Base-by-base conservation (phyloP, 306 rosid species). In the Citrullus amarus region DNA sequence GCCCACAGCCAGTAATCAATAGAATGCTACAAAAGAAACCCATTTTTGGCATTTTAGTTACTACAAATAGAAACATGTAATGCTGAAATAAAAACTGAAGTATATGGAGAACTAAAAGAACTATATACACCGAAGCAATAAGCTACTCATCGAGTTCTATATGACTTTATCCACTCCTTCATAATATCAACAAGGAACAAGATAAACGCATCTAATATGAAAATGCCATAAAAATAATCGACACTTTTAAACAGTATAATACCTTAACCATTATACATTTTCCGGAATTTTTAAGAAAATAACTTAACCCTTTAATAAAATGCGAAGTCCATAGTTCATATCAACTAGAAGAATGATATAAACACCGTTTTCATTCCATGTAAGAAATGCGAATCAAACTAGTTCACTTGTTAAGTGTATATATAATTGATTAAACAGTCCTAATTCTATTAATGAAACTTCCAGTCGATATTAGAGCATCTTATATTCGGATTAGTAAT, bases 1-100 rank as follows among this genome's bases (percentile, higher is more conserved):
- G 89, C 88, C 98, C 98, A 95, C 36, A 95, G 87, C 98, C 98
- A 95, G 85, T 88, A 95, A 86, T 95, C 98, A 73, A 95, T 75
- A 0, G 98, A 92, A 63, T 91, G 98, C 97, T 93, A 87, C 87
- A 85, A 28, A 77, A 53, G 18, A 55, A 34, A n/a, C 48, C 39
- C 34, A 41, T 30, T 78, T 38, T 61, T 25, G 58, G 13, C 58
- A 17, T 48, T 65, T 65, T 16, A 66, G 50, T 66, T 38, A 11
- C 73, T 28, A 25, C 59, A 25, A 28, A 48, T 73, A 50, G 7
- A 73, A 48, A 13, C 36, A 13, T 8, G 77, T 51, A 25, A 73
- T 50, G 30, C 61, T 50, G 44, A 73, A 50, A 8, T 30, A 73
- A 48, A 71, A 25, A 53, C 38, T 51, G 0, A 32, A 25, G 41